These are phyloP conservation scores for Beta macrorhiza DNA, from an alignment of 179 eudicot genomes.

Conservation along the genomic window DNA sequence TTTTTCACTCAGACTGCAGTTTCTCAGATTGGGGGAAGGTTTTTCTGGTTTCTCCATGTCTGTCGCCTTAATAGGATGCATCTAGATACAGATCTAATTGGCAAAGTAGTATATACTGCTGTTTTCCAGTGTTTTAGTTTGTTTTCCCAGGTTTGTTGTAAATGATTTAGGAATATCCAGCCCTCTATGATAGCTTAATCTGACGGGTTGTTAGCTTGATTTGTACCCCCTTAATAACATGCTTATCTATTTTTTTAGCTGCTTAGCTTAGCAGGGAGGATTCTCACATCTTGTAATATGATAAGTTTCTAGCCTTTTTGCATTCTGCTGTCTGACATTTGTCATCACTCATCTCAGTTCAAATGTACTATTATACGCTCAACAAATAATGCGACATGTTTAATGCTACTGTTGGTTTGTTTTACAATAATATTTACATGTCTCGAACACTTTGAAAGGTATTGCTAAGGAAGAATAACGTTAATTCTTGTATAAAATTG, in stretches of 20 bases:
- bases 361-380: neutral
- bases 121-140: slow-evolving; percentile 2
- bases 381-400: neutral
- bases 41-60: neutral
- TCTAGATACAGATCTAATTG: slow-evolving; percentile 3
- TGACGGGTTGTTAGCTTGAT: slow-evolving; percentile 2
- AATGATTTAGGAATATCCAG: slow-evolving; percentile 32
- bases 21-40: neutral
- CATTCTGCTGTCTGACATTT: neutral
- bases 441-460: neutral
- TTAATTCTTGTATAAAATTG: neutral
- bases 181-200: slow-evolving; percentile 12
- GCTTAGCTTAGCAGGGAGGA: neutral
- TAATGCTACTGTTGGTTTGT: neutral
- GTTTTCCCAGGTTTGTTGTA: slow-evolving; percentile 27
- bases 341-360: neutral
- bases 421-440: neutral
- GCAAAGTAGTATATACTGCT: slow-evolving; percentile 2
- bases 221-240: slow-evolving; percentile 20
- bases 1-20: neutral
- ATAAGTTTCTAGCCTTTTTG: neutral
- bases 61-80: neutral
- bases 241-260: slow-evolving; percentile 1
- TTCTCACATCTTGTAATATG: neutral
- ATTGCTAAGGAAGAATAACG: neutral